These are phyloP conservation scores for Pythium oligandrum DNA, from an alignment of 352 stramenopile genomes.

Conservation along the genomic window DNA sequence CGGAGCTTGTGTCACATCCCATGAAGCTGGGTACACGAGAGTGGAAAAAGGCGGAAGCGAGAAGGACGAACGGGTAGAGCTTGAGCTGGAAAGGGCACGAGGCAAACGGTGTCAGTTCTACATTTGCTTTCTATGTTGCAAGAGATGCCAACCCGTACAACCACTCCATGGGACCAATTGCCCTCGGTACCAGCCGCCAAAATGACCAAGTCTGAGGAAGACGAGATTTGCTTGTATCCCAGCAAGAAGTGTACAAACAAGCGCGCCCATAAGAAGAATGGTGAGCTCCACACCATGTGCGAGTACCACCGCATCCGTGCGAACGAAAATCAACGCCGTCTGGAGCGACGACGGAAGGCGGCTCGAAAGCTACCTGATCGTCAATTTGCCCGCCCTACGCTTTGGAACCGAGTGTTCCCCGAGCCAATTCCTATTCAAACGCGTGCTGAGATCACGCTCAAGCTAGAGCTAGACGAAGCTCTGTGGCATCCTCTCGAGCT, in stretches of 20 bases:
- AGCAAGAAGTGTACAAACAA: conserved; percentile 82
- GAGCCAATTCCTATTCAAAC: conserved; percentile 13
- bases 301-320: conserved; percentile 80
- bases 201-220: background rate
- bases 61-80: too few relatives aligned
- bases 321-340: conserved; percentile 78
- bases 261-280: conserved; percentile 78
- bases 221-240: conserved; percentile 65
- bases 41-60: too few relatives aligned
- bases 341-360: conserved; percentile 69
- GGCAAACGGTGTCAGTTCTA: too few relatives aligned
- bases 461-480: background rate
- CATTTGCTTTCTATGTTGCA: too few relatives aligned
- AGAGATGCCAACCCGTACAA: too few relatives aligned
- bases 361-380: conserved; percentile 9
- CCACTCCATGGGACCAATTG: too few relatives aligned
- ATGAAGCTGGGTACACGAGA: too few relatives aligned
- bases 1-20: too few relatives aligned
- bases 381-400: conserved; percentile 9
- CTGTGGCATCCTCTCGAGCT: conserved; percentile 23
- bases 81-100: too few relatives aligned
- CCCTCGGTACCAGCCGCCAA: too few relatives aligned
- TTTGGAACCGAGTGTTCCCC: conserved; percentile 20
- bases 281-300: conserved; percentile 79
- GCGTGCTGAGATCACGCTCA: too few relatives aligned